phyloP scores from a whole-genome alignment of 179 eudicot species.

The Silene vulgaris region DNA sequence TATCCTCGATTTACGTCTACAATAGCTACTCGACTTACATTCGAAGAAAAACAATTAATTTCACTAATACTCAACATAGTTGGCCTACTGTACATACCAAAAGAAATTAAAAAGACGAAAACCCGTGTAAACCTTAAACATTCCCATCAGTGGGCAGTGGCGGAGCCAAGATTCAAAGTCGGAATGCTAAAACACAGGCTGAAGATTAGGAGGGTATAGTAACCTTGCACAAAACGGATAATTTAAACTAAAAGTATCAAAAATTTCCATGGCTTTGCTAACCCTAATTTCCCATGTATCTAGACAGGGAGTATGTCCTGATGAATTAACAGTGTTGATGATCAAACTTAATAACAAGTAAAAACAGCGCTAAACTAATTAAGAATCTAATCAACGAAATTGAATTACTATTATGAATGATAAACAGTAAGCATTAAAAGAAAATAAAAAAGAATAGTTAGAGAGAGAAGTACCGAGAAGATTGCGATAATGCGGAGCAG shows the following conservation, averaged over 20 bases:
- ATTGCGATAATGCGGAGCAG: not conserved
- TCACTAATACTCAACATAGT: not conserved
- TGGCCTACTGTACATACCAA: not conserved
- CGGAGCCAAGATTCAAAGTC: not conserved
- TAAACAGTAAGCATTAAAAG: not conserved
- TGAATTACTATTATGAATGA: not conserved
- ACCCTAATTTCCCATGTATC: not conserved
- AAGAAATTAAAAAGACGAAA: not conserved
- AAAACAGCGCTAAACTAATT: not conserved
- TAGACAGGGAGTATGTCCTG: conserved; percentile 6
- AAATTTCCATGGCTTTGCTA: not conserved
- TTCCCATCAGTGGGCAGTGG: not conserved
- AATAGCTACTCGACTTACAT: not conserved
- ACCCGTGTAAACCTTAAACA: not conserved
- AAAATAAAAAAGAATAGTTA: not conserved
- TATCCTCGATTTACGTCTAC: not conserved
- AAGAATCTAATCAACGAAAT: too few relatives aligned
- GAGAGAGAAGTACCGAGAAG: not conserved
- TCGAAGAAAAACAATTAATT: too few relatives aligned
- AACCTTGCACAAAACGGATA: not conserved
- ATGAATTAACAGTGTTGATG: not conserved
- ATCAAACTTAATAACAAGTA: not conserved
- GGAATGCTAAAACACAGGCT: not conserved
- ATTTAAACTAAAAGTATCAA: not conserved
- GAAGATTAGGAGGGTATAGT: not conserved